phyloP scores from a whole-genome alignment of 257 asterid species.

The Henckelia pumila region DNA sequence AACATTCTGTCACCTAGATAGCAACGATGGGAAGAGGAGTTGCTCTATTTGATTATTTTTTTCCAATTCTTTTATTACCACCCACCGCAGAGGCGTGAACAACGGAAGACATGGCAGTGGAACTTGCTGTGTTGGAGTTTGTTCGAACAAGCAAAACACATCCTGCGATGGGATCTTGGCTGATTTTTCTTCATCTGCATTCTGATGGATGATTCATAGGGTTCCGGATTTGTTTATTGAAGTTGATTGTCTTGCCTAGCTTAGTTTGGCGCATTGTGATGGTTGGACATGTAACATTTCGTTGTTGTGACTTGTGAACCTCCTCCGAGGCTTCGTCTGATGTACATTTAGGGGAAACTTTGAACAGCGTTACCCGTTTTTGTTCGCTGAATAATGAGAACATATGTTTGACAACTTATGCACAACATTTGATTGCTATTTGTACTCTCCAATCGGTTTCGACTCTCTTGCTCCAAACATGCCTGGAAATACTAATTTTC shows the following conservation, averaged over 20 bases:
- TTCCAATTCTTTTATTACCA: background rate
- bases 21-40: slow-evolving; percentile 17
- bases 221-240: slow-evolving; percentile 12
- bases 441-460: too few species aligned
- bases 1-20: slow-evolving; percentile 18
- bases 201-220: slow-evolving; percentile 23
- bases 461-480: background rate
- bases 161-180: slow-evolving; percentile 21
- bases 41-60: slow-evolving; percentile 14
- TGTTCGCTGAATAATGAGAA: background rate
- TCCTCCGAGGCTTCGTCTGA: background rate
- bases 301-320: background rate
- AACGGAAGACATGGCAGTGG: background rate
- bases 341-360: background rate
- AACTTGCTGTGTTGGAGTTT: slow-evolving; percentile 2
- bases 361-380: background rate
- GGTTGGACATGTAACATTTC: background rate
- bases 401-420: background rate
- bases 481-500: background rate
- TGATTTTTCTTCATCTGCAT: slow-evolving; percentile 21
- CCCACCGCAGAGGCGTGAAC: background rate
- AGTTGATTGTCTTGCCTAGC: slow-evolving; percentile 6
- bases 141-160: slow-evolving; percentile 19
- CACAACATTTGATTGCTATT: too few species aligned
- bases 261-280: background rate